Percentiles rank a stretch among this genome's conserved stretches.
Evolutionary conservation across 1,139 yeast genomes (phyloP).

Genomic region (Debaryomycetaceae sp.): DNA sequence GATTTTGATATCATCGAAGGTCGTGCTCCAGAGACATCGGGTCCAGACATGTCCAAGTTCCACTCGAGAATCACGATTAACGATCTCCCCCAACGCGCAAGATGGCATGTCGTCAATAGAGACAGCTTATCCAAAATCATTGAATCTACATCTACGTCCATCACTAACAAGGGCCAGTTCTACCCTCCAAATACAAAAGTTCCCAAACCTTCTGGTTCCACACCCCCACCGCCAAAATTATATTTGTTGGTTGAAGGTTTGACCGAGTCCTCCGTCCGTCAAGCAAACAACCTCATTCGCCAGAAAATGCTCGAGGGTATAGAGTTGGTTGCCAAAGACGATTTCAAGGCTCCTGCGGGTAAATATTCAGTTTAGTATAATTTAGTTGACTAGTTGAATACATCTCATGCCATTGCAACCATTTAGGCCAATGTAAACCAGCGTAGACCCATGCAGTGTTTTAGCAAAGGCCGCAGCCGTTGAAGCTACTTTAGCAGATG

Average conservation of each 20-base stretch:
- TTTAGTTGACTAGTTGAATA: too few species aligned
- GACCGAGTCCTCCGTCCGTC: constrained; percentile 57
- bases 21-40: constrained; percentile 55
- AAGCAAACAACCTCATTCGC: constrained; percentile 65
- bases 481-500: too few species aligned
- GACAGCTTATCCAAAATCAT: constrained; percentile 63
- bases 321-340: constrained; percentile 41
- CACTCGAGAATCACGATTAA: constrained; percentile 76
- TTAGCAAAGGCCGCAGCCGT: too few species aligned
- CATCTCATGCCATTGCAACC: too few species aligned
- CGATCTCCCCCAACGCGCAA: constrained; percentile 79
- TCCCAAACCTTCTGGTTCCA: constrained; percentile 35
- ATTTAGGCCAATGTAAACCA: too few species aligned
- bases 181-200: constrained; percentile 57
- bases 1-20: constrained; percentile 54
- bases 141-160: constrained; percentile 72
- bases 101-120: constrained; percentile 79
- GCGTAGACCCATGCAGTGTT: too few species aligned
- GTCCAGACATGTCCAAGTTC: constrained; percentile 62
- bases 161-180: constrained; percentile 79
- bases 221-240: constrained; percentile 66
- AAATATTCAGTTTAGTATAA: constrained; percentile 34
- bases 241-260: constrained; percentile 79
- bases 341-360: constrained; percentile 33
- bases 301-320: constrained; percentile 61